phyloP scores from a whole-genome alignment of 2,329 filamentous ascomycete species.

The Acrodontium crateriforme region DNA sequence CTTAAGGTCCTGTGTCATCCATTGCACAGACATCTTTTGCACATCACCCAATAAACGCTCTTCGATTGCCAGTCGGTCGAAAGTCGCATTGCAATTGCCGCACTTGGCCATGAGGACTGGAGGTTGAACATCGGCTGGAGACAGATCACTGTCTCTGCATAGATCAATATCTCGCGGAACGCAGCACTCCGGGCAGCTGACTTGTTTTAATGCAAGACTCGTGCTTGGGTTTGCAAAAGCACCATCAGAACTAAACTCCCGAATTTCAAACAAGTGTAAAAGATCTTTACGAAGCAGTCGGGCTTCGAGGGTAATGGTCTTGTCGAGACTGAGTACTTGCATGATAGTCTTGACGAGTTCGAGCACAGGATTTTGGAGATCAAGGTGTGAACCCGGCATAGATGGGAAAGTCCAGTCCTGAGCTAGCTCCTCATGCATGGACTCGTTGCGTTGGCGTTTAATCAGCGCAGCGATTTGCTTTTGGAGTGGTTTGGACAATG shows the following conservation, averaged over 20 bases:
- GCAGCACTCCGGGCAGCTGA: constrained; percentile 85
- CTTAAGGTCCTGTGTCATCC: constrained; percentile 81
- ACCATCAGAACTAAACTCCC: constrained; percentile 84
- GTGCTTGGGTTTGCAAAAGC: constrained; percentile 75
- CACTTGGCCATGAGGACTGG: constrained; percentile 36
- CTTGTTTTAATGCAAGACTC: constrained; percentile 55
- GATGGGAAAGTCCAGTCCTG: constrained; percentile 75
- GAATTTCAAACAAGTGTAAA: constrained; percentile 78
- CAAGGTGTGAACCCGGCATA: constrained; percentile 58
- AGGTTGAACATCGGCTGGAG: constrained; percentile 32
- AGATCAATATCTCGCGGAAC: constrained; percentile 79
- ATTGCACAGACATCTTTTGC: constrained; percentile 60
- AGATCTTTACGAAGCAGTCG: constrained; percentile 80
- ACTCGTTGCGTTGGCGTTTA: constrained; percentile 71
- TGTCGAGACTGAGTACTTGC: constrained; percentile 83
- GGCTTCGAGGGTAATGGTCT: constrained; percentile 78
- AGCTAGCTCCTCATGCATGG: constrained; percentile 77
- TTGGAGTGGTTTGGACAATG: constrained; percentile 78
- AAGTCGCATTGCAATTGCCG: constrained; percentile 58
- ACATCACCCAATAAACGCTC: constrained; percentile 67
- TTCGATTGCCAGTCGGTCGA: constrained; percentile 68
- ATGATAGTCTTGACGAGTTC: constrained; percentile 88
- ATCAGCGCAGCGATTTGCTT: constrained; percentile 77
- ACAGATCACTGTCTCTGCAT: constrained; percentile 73
- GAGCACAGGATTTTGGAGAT: constrained; percentile 58